These are phyloP conservation scores for Fusarium pseudocircinatum DNA, from an alignment of 2,329 filamentous ascomycete species.

Conservation along the genomic window DNA sequence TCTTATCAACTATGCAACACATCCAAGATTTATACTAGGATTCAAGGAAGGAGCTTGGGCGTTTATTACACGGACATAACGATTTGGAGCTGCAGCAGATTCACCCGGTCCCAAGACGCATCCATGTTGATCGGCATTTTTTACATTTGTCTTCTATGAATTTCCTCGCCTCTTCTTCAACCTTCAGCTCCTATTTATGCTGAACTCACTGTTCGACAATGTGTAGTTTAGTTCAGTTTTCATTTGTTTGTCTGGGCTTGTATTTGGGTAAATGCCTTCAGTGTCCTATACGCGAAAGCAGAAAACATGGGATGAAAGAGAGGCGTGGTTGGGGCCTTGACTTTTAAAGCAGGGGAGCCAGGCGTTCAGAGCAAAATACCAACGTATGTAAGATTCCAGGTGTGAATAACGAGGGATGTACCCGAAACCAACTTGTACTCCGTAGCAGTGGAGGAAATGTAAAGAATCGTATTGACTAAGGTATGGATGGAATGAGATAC, in stretches of 20 bases:
- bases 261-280: conserved; percentile 29
- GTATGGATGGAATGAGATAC: conserved; percentile 21
- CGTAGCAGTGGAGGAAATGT: conserved; percentile 14
- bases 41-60: conserved; percentile 35
- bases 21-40: conserved; percentile 41
- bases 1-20: conserved; percentile 34
- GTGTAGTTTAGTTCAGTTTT: conserved; percentile 28
- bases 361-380: conserved; percentile 46
- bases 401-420: conserved; percentile 21
- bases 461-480: conserved; percentile 11
- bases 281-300: conserved; percentile 18
- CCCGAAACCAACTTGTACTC: conserved; percentile 6
- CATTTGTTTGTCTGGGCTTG: conserved; percentile 35
- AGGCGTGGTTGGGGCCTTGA: conserved; percentile 16
- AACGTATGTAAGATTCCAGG: conserved; percentile 44
- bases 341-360: conserved; percentile 32
- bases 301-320: conserved; percentile 9
- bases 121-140: conserved; percentile 25
- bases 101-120: conserved; percentile 17
- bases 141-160: conserved; percentile 25
- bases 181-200: conserved; percentile 21
- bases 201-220: conserved; percentile 24
- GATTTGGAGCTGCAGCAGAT: conserved; percentile 30
- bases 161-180: conserved; percentile 7
- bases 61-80: conserved; percentile 38